Percentiles rank a stretch among this genome's conserved stretches.
phyloP scores from a whole-genome alignment of 139 green algal species.

The Edaphochlamys debaryana region DNA sequence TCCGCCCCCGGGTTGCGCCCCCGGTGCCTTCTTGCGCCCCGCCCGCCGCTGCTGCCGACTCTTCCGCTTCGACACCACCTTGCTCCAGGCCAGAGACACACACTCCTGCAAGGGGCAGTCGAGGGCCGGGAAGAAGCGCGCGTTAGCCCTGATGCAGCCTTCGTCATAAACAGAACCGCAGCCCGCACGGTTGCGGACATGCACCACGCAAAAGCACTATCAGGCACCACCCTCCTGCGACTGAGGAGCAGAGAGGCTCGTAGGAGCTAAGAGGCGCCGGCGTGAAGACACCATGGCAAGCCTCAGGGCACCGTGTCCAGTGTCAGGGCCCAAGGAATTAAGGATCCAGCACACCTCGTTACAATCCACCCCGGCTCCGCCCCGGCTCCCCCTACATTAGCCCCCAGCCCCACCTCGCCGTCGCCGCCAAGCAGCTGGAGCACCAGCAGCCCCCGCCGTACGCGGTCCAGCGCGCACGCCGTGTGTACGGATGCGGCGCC shows the following conservation, averaged over 20 bases:
- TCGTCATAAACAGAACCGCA: neutral
- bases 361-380: no score
- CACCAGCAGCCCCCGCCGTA: neutral
- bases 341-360: neutral
- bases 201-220: no score
- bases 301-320: neutral
- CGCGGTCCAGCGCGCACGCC: neutral
- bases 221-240: no score
- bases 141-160: neutral
- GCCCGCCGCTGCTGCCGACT: neutral
- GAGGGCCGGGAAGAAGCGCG: no score
- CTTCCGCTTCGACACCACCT: neutral
- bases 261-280: neutral
- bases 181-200: no score
- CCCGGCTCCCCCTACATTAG: neutral
- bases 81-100: neutral
- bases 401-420: neutral
- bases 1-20: no score
- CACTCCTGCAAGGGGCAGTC: neutral
- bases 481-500: neutral
- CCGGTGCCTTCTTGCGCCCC: no score
- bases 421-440: constrained; percentile 5
- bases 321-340: neutral
- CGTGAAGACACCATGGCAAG: neutral
- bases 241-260: no score